Evolutionary conservation across 441 rosid species (phyloP), one percentile per base, ranked within the genome.

Genomic region (Mallotus japonicus): DNA sequence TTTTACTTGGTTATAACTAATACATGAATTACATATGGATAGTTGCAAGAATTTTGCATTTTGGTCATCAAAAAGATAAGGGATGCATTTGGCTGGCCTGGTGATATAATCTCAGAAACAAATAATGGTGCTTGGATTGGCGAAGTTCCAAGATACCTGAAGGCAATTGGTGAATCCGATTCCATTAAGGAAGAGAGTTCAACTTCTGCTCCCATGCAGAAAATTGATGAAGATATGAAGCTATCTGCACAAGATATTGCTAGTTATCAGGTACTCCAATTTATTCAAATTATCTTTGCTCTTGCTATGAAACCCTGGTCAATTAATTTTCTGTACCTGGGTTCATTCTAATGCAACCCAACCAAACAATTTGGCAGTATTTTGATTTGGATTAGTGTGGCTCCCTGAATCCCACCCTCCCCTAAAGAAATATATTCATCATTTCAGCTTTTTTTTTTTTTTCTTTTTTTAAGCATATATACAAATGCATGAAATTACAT

Each of bases 101-200:
- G 83, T 68, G 89, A 89, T 78, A 77, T 87, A 58, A 64, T 65
- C 55, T 60, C 70, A 24, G 95, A 85, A 61, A 69, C 67, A 46
- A 76, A 78, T 63, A 57, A 78, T 76, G 91, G 90, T 68, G 83
- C 88, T 58, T 90, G 88, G 89, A 87, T 85, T 63, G 95, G 95
- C 32, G 84, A 90, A 73, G 65, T 88, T 70, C 92, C 97, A 72
- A 80, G 77, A 50, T 88, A 85, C 84, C 78, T 92, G 81, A 85
- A 84, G 76, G 75, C 75, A 62, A 75, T 63, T 42, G 56, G 69
- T 63, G 76, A 70, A 82, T 79, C 75, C 73, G 78, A 82, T 77
- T 76, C 74, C 34, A 67, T 14, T 37, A 69, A 73, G 8, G 87
- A 83, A 69, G 83, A 76, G 53, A 72, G 53, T 37, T 71, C 78